phyloP scores from a whole-genome alignment of 805 yeast genomes.

The Saturnispora zaruensis region DNA sequence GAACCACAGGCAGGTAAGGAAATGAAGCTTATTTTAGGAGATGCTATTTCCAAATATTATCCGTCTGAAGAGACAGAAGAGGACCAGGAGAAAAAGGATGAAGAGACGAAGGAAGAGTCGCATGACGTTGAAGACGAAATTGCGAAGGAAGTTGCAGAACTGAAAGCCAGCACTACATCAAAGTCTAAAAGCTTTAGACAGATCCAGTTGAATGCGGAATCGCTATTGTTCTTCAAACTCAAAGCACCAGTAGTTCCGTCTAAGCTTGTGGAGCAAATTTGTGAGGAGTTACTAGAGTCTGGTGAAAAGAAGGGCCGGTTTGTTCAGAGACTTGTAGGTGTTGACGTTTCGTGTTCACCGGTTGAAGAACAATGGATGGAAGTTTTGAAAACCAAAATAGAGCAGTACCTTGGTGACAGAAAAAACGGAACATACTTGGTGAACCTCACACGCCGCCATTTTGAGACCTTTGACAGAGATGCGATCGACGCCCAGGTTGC shows the following conservation, averaged over 20 bases:
- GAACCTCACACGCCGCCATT: slow-evolving; percentile 70
- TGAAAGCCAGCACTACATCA: slow-evolving; percentile 33
- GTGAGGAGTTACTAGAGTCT: slow-evolving; percentile 48
- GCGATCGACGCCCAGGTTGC: slow-evolving; percentile 60
- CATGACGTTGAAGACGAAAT: slow-evolving; percentile 68
- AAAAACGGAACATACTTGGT: slow-evolving; percentile 51
- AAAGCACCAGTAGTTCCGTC: slow-evolving; percentile 76
- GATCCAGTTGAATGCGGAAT: slow-evolving; percentile 65
- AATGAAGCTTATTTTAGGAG: slow-evolving; percentile 48
- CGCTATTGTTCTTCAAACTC: slow-evolving; percentile 77
- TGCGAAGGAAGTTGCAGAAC: slow-evolving; percentile 55
- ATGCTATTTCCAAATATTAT: slow-evolving; percentile 40
- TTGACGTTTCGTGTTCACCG: slow-evolving; percentile 67
- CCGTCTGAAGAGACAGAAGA: slow-evolving; percentile 25
- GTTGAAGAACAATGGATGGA: slow-evolving; percentile 55
- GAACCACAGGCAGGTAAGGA: slow-evolving; percentile 77
- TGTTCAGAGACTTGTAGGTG: slow-evolving; percentile 74
- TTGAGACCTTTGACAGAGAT: slow-evolving; percentile 59
- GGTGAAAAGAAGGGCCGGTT: slow-evolving; percentile 55
- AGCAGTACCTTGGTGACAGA: slow-evolving; percentile 14
- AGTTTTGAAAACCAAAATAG: slow-evolving; percentile 29
- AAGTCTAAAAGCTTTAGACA: slow-evolving; percentile 25
- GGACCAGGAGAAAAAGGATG: background rate
- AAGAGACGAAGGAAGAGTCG: slow-evolving; percentile 17
- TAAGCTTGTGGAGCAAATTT: slow-evolving; percentile 51